Percentiles rank a stretch among this genome's conserved stretches.
Evolutionary conservation across 2,329 filamentous ascomycete genomes (phyloP).

Genomic region (Botrytis fabae): DNA sequence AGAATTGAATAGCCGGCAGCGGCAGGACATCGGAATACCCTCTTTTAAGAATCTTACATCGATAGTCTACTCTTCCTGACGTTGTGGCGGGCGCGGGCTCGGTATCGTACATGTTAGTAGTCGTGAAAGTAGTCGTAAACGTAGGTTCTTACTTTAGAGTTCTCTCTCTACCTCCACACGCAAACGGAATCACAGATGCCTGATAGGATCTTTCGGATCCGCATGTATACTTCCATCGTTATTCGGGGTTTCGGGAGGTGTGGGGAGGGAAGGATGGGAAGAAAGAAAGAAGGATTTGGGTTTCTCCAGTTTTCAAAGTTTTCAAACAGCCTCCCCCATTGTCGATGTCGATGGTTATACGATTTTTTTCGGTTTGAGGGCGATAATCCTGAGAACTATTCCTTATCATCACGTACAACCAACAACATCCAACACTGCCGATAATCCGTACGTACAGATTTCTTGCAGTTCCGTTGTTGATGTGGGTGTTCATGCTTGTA

Average conservation of each 20-base stretch:
- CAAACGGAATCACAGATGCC: not conserved
- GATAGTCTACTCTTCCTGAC: not conserved
- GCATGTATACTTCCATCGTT: not conserved
- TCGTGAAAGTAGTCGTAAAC: conserved; percentile 9
- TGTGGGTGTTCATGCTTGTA: conserved; percentile 20
- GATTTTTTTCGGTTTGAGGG: not conserved
- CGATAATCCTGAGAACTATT: not conserved
- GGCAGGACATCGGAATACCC: conserved; percentile 13
- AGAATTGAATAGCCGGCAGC: not conserved
- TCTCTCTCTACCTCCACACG: not conserved
- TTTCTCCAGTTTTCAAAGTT: conserved; percentile 1
- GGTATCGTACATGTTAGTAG: conserved; percentile 8
- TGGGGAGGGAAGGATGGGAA: not conserved
- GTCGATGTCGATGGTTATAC: not conserved
- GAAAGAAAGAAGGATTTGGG: not conserved
- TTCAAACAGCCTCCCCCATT: conserved; percentile 2
- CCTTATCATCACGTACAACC: conserved; percentile 13
- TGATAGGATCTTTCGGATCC: not conserved
- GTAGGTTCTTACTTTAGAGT: conserved; percentile 4
- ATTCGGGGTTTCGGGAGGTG: not conserved
- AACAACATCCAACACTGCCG: not conserved
- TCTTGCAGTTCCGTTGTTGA: conserved; percentile 19
- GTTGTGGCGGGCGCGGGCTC: not conserved
- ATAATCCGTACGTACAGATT: conserved; percentile 12
- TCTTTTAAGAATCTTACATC: conserved; percentile 13